Percentiles rank a stretch among this genome's conserved stretches.
phyloP scores from a whole-genome alignment of 1,139 yeast genomes.

The Wickerhamomyces sp. region DNA sequence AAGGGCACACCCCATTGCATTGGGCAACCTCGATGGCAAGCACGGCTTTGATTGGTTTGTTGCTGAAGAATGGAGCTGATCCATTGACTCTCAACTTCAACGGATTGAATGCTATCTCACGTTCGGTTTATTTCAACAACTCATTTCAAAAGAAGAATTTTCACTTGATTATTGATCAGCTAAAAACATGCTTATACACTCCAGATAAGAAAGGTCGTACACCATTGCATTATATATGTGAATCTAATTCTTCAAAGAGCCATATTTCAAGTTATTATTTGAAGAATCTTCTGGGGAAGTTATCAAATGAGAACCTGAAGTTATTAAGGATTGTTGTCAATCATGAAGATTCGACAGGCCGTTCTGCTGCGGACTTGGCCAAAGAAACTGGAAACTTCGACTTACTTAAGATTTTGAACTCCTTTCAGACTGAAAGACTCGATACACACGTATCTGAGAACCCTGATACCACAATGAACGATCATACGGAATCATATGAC shows the following conservation, averaged over 20 bases:
- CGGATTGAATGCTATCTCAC: constrained; percentile 83
- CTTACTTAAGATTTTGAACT: constrained; percentile 33
- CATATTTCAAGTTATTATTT: constrained; percentile 36
- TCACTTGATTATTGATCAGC: constrained; percentile 60
- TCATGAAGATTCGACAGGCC: constrained; percentile 66
- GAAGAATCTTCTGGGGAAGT: constrained; percentile 31
- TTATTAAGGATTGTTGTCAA: constrained; percentile 57
- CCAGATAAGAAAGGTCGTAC: constrained; percentile 72
- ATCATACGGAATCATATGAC: background rate
- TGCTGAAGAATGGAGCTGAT: constrained; percentile 70
- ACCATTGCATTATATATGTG: constrained; percentile 69
- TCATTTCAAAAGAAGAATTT: constrained; percentile 79
- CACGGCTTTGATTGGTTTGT: constrained; percentile 60
- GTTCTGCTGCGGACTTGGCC: constrained; percentile 65
- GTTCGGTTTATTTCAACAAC: constrained; percentile 81
- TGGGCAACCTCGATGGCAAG: constrained; percentile 97
- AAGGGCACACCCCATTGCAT: constrained; percentile 92
- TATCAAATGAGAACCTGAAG: constrained; percentile 34
- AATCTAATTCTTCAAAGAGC: constrained; percentile 47
- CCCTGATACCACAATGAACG: background rate
- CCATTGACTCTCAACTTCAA: constrained; percentile 65
- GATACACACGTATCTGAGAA: background rate
- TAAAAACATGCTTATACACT: constrained; percentile 65
- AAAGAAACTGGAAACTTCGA: constrained; percentile 32
- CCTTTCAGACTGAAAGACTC: constrained; percentile 15